Percentiles rank a stretch among this genome's conserved stretches.
phyloP scores from a whole-genome alignment of 345 rosid species.

The Murraya koenigii region DNA sequence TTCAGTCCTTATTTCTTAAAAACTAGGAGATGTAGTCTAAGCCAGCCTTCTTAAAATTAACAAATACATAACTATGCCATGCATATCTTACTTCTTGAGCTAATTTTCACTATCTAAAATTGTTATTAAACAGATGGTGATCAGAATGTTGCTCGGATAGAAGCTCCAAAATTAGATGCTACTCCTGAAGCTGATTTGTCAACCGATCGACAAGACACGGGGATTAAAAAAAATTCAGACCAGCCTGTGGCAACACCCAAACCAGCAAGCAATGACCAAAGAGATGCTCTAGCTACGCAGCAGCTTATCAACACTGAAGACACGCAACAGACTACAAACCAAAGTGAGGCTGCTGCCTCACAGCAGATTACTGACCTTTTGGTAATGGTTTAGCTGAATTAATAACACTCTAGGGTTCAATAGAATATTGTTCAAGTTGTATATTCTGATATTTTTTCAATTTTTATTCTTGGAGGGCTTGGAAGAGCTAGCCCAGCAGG shows the following conservation, averaged over 20 bases:
- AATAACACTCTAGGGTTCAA: background rate
- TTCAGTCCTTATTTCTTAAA: too few species aligned
- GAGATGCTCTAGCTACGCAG: background rate
- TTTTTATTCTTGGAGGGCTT: constrained; percentile 20
- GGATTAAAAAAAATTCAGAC: background rate
- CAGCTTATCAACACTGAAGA: background rate
- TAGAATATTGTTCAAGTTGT: background rate
- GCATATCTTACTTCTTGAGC: background rate
- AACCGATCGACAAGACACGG: too few species aligned
- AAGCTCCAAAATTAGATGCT: constrained; percentile 12
- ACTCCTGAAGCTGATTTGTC: background rate
- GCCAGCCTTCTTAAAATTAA: background rate
- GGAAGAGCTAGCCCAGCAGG: constrained; percentile 21
- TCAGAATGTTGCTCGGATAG: constrained; percentile 1
- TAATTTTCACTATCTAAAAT: background rate
- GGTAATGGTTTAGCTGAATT: constrained; percentile 9
- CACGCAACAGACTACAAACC: too few species aligned
- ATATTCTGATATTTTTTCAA: background rate
- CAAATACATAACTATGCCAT: background rate
- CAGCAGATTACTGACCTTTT: constrained; percentile 23
- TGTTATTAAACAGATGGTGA: constrained; percentile 7
- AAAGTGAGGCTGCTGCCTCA: too few species aligned
- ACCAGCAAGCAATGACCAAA: background rate
- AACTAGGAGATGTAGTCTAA: too few species aligned
- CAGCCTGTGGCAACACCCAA: background rate